Percentiles rank a stretch among this genome's conserved stretches.
phyloP scores from a whole-genome alignment of 352 stramenopile genomes.

The Globisporangium paddicum region DNA sequence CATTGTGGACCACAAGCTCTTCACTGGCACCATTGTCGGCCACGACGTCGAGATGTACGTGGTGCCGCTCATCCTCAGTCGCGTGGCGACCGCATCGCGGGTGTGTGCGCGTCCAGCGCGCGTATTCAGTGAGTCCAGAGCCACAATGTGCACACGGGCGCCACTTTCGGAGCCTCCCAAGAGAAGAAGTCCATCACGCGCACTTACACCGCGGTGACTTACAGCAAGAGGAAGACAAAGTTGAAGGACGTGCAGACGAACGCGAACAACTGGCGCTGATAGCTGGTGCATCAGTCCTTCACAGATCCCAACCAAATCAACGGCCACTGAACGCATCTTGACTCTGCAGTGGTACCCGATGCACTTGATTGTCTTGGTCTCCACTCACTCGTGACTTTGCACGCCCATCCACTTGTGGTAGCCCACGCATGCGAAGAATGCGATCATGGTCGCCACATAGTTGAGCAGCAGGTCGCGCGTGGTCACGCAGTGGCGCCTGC shows the following conservation, averaged over 20 bases:
- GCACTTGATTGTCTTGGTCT: background rate
- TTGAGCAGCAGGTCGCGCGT: background rate
- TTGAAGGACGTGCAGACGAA: conserved; percentile 16
- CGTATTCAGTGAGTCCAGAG: conserved; percentile 22
- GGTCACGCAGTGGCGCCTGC: background rate
- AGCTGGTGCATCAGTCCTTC: too few relatives aligned
- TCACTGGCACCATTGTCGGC: too few relatives aligned
- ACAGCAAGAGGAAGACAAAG: conserved; percentile 15
- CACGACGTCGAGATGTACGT: too few relatives aligned
- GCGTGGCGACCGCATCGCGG: background rate
- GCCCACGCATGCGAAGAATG: background rate
- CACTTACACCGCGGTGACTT: conserved; percentile 14
- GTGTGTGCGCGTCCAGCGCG: conserved; percentile 15
- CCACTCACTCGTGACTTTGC: background rate
- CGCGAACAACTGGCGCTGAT: background rate
- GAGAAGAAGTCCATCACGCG: conserved; percentile 12
- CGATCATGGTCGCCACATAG: background rate
- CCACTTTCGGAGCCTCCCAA: conserved; percentile 13
- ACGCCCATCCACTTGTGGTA: background rate
- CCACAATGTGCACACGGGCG: conserved; percentile 9
- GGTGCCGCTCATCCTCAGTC: too few relatives aligned
- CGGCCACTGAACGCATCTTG: background rate
- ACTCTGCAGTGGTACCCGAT: background rate
- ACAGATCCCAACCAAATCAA: too few relatives aligned
- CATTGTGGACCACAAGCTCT: too few relatives aligned